Evolutionary conservation across 768 basidiomycete species (phyloP), one percentile per base, ranked within the genome.

Genomic region (Scleroderma citrinum): DNA sequence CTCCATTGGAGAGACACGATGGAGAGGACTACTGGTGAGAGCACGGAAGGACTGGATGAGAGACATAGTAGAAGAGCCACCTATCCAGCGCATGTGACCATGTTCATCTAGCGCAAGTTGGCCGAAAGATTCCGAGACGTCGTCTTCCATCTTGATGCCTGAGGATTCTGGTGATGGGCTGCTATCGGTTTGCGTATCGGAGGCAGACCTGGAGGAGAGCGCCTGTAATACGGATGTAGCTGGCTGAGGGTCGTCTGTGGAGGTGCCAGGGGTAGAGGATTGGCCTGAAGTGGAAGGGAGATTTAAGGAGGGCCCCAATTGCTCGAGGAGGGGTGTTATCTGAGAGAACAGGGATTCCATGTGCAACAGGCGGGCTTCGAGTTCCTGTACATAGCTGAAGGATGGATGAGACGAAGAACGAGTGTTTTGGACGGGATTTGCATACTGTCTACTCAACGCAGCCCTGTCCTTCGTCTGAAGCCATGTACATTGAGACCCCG

Each of bases 1-100:
- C 53, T 88, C 85, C 81, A 84, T 85, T 32, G 87, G 87, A 7
- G 88, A 91, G 49, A 86, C 78, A 50, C 86, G 85, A 61, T 85
- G 79, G 19, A 86, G 70, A 6, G 85, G 86, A 26, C 82, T 81
- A 5, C 85, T 77, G 20, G 86, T 88, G 54, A 85, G 68, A 39
- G 85, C 80, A 53, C 80, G 81, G 72, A 92, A 92, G 5, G 88
- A 90, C 61, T 92, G 89, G 42, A 92, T 90, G 57, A 92, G 77
- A 6, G 90, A 88, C 90, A 92, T 91, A 19, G 89, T 89, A 14
- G 89, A 92, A 5, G 91, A 92, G 46, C 89, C 87, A 36, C 90
- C 90, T 57, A 92, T 92, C 90, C 90, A 92, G 51, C 89, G 81
- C 78, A 88, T 82, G 66, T 91, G 88, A 29, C 90, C 90, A 56